Conservation (phyloP, 2,329 filamentous ascomycete genomes). For the Didymella glomerata region DNA sequence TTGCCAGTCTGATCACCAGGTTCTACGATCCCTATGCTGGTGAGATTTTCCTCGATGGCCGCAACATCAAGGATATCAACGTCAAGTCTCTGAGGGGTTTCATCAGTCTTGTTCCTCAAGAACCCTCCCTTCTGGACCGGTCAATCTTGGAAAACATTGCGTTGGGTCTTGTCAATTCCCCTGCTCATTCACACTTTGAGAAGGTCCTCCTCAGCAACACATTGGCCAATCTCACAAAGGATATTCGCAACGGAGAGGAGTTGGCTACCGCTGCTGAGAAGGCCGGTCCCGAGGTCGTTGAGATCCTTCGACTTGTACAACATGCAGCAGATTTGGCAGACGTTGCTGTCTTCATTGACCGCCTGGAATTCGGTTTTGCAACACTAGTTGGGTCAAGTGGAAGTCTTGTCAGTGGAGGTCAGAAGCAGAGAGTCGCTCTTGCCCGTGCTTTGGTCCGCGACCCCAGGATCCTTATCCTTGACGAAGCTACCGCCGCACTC, state of each 20-base stretch:
- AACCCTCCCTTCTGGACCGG: constrained; percentile 60
- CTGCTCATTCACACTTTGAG: constrained; percentile 53
- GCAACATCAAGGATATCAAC: constrained; percentile 51
- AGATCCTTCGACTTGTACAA: constrained; percentile 62
- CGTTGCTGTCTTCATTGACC: constrained; percentile 64
- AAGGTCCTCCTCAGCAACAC: constrained; percentile 59
- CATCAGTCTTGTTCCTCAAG: constrained; percentile 59
- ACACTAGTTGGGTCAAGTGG: constrained; percentile 63
- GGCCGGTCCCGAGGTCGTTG: constrained; percentile 35
- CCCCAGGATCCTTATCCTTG: constrained; percentile 66
- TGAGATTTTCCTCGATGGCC: constrained; percentile 66
- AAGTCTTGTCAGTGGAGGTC: constrained; percentile 64
- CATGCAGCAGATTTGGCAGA: constrained; percentile 66
- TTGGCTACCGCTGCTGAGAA: constrained; percentile 44
- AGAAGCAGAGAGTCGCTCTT: constrained; percentile 68
- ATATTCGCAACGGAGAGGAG: constrained; percentile 61
- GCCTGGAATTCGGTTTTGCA: constrained; percentile 59
- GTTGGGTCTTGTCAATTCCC: constrained; percentile 58
- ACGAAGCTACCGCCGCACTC: constrained; percentile 69
- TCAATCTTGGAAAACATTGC: constrained; percentile 65
- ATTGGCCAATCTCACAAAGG: constrained; percentile 61
- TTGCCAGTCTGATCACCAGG: constrained; percentile 49
- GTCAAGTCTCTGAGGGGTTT: constrained; percentile 48
- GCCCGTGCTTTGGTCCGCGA: constrained; percentile 65
- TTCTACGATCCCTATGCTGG: constrained; percentile 59